Evolutionary conservation across 176 grass and related monocot genomes (phyloP).

Genomic region (Cenchrus fungigraminus): DNA sequence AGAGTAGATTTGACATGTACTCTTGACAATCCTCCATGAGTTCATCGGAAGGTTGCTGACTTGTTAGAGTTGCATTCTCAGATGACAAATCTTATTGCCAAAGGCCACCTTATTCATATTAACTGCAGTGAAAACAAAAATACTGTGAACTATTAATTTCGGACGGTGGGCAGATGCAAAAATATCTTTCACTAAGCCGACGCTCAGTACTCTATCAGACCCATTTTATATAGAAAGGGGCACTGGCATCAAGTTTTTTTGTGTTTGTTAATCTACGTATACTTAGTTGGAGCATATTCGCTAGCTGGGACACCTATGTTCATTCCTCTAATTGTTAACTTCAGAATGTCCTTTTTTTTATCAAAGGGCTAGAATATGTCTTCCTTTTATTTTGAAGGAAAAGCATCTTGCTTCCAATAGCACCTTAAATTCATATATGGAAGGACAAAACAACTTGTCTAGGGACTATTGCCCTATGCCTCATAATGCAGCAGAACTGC

Average conservation of each 20-base stretch:
- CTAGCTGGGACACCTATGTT: slow-evolving; percentile 49
- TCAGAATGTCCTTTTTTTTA: slow-evolving; percentile 8
- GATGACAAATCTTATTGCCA: not conserved
- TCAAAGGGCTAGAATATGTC: slow-evolving; percentile 42
- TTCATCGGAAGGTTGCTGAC: not conserved
- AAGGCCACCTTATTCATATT: slow-evolving; percentile 9
- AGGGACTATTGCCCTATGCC: slow-evolving; percentile 44
- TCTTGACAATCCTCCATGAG: not conserved
- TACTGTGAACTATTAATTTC: not conserved
- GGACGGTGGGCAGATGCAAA: slow-evolving; percentile 3
- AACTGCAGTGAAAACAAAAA: not conserved
- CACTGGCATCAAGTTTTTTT: slow-evolving; percentile 47
- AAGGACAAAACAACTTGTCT: slow-evolving; percentile 30
- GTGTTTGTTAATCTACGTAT: slow-evolving; percentile 49
- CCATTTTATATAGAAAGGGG: slow-evolving; percentile 51
- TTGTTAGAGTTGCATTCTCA: not conserved
- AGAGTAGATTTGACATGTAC: too few species aligned
- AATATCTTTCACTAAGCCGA: slow-evolving; percentile 32
- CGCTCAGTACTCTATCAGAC: slow-evolving; percentile 25
- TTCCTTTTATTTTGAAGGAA: slow-evolving; percentile 40
- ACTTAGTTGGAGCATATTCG: slow-evolving; percentile 63
- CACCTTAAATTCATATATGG: slow-evolving; percentile 38
- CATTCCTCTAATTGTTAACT: slow-evolving; percentile 44
- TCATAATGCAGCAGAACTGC: slow-evolving; percentile 31
- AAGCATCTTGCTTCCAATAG: slow-evolving; percentile 35